Evolutionary conservation across 495 filamentous ascomycete species (phyloP), one percentile per base, ranked within the genome.

Genomic region (Penicillium manginii): DNA sequence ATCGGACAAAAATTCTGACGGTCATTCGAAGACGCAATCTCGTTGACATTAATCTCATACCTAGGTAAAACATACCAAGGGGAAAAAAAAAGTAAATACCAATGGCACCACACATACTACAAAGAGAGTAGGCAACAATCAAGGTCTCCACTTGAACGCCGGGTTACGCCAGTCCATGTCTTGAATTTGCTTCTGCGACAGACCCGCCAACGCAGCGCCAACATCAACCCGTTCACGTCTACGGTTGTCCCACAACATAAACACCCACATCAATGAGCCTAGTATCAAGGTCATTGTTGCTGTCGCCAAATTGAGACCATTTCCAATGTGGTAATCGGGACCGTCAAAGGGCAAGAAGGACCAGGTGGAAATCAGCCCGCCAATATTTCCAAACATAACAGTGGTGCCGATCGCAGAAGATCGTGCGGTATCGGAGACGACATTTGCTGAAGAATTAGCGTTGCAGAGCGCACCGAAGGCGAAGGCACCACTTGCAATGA

Each of bases 81-180:
- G 35, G 5, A 5, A 33, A 14, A 37, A 3, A 37, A 3, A 43
- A 18, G 6, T 17, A 9, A 18, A 43, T 43, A 43, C 17, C 7
- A 18, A 43, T 43, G 19, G 6, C 7, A 19, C n/a, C 4, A 43
- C 17, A 3, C 8, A 6, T 8, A 18, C 10, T 17, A 17, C 15
- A 43, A 19, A 39, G 15, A 14, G 12, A n/a, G 35, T 11, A 14
- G 9, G 35, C n/a, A n/a, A 9, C 11, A 14, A n/a, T 62, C 56
- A 63, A 2, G 78, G 81, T 65, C 71, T 79, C 87, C 79, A 87
- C 62, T 75, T 80, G 70, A 88, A 91, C n/a, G 73, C 84, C 7
- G 89, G 89, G 65, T 92, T 86, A 57, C 78, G 80, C 86, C 87
- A 92, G 63, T 91, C 89, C 23, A 91, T 63, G 63, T 88, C 84